A percentile compares a stretch with the other conserved stretches of the same genome.
Conservation (phyloP, 164 flowering plant genomes). For the Vitis rotundifolia region DNA sequence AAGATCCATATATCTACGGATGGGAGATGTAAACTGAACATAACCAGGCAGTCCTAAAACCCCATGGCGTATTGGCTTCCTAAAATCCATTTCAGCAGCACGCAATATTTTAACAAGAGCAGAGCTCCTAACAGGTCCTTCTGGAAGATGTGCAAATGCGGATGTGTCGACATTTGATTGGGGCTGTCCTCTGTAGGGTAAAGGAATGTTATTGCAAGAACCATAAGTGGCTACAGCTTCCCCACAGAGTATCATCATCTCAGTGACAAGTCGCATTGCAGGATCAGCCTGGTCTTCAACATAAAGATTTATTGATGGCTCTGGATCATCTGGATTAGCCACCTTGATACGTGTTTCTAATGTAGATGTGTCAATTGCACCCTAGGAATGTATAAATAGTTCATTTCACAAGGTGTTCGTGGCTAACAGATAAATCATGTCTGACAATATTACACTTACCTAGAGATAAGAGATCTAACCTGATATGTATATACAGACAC, state of each 20-base stretch:
- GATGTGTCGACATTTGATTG: constrained; percentile 71
- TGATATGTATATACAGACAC: no score
- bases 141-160: constrained; percentile 88
- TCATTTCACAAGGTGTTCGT: no score
- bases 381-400: constrained; percentile 39
- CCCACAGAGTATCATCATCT: constrained; percentile 98
- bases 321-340: constrained; percentile 82
- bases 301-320: constrained; percentile 81
- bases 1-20: constrained; percentile 93
- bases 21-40: constrained; percentile 98
- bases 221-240: constrained; percentile 88
- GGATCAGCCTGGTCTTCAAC: constrained; percentile 90
- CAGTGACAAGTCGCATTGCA: constrained; percentile 94
- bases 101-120: constrained; percentile 83
- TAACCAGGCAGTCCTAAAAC: constrained; percentile 89
- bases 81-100: constrained; percentile 88
- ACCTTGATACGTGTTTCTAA: constrained; percentile 87
- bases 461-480: no score
- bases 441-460: no score
- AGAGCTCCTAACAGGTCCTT: constrained; percentile 89
- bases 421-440: no score
- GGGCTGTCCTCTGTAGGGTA: constrained; percentile 96
- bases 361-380: constrained; percentile 77
- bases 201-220: constrained; percentile 64
- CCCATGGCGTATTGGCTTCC: constrained; percentile 86